A percentile compares a stretch with the other conserved stretches of the same genome.
Conservation (phyloP, 2,329 filamentous ascomycete genomes). For the Phaeophleospora eucalypticola region DNA sequence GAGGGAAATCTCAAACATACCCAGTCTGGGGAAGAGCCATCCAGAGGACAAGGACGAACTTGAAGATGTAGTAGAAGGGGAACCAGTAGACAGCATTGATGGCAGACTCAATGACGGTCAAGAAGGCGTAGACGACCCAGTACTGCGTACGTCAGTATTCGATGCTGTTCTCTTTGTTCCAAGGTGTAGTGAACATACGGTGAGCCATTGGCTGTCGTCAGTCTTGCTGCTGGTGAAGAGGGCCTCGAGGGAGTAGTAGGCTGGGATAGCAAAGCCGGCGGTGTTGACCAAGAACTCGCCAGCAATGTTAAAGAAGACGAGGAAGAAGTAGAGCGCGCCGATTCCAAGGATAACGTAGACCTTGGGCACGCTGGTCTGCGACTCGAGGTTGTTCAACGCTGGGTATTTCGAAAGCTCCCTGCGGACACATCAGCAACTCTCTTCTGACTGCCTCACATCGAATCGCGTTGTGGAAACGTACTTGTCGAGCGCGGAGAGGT, state of each 20-base stretch:
- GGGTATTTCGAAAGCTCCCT: conserved; percentile 79
- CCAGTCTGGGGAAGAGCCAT: conserved; percentile 90
- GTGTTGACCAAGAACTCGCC: conserved; percentile 84
- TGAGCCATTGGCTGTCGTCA: conserved; percentile 79
- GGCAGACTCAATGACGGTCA: conserved; percentile 78
- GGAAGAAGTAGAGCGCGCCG: conserved; percentile 77
- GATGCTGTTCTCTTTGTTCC: neutral
- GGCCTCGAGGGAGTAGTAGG: conserved; percentile 77
- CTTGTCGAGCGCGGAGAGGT: conserved; percentile 74
- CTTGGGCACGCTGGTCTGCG: conserved; percentile 77
- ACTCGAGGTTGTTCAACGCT: conserved; percentile 78
- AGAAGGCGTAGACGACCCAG: conserved; percentile 81
- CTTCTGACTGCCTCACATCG: neutral
- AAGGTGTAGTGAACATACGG: conserved; percentile 30
- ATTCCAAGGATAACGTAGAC: conserved; percentile 76
- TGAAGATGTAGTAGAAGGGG: conserved; percentile 99
- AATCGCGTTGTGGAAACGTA: conserved; percentile 53
- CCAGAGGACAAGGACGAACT: conserved; percentile 96
- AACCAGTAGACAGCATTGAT: conserved; percentile 89
- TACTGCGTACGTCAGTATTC: conserved; percentile 49
- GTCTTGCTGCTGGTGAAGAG: conserved; percentile 67
- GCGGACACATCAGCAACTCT: conserved; percentile 6
- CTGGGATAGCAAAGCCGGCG: conserved; percentile 76
- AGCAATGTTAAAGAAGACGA: conserved; percentile 88
- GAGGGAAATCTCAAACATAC: no score